Evolutionary conservation across 73 alveolate genomes (phyloP).

Genomic region (Effrenium voratum): DNA sequence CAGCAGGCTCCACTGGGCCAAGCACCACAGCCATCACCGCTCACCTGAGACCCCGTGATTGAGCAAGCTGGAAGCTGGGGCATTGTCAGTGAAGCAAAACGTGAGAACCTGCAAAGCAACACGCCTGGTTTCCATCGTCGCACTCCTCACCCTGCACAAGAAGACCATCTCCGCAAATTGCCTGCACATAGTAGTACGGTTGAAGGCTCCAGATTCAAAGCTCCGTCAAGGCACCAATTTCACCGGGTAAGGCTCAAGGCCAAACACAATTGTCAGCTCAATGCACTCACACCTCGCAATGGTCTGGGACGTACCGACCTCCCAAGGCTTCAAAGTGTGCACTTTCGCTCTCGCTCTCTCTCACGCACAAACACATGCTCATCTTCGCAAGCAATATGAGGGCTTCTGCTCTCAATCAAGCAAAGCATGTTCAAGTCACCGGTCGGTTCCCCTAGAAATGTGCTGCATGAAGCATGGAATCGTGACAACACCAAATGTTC

Average conservation of each 20-base stretch:
- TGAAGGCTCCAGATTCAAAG: too few species aligned
- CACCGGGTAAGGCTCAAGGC: too few species aligned
- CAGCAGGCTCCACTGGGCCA: neutral
- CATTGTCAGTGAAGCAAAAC: neutral
- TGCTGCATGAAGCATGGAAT: neutral
- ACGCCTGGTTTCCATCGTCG: constrained; percentile 66
- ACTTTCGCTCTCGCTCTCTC: neutral
- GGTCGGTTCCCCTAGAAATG: too few species aligned
- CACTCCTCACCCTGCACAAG: constrained; percentile 91
- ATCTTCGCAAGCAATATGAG: too few species aligned
- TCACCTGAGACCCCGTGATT: neutral
- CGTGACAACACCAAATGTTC: neutral
- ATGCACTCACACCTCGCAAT: constrained; percentile 60
- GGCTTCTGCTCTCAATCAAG: too few species aligned
- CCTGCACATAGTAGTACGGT: too few species aligned
- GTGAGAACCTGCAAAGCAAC: neutral
- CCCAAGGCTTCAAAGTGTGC: neutral
- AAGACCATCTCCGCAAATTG: constrained; percentile 77
- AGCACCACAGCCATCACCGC: constrained; percentile 79
- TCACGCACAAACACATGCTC: too few species aligned
- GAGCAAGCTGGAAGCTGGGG: neutral
- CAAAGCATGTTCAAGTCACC: too few species aligned
- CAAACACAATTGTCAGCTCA: too few species aligned
- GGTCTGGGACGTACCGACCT: constrained; percentile 72
- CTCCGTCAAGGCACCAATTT: too few species aligned